These are phyloP conservation scores for Vaccinium macrocarpon DNA, from an alignment of 148 eudicot genomes.

Conservation along the genomic window DNA sequence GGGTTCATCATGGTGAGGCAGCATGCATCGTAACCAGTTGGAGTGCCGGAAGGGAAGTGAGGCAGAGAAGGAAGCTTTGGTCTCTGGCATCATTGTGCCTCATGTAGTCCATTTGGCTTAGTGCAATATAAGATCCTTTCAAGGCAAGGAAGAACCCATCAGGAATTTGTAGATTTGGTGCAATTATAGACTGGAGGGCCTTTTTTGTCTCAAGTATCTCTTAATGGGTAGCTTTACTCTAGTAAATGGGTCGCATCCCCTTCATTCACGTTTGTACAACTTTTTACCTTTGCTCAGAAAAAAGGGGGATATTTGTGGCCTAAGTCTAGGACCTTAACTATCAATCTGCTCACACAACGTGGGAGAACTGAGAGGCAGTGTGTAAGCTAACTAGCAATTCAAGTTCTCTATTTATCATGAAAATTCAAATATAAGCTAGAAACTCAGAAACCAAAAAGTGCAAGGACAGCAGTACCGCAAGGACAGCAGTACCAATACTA, in stretches of 20 bases:
- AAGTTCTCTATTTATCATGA: neutral
- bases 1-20: neutral
- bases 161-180: neutral
- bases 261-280: neutral
- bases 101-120: neutral
- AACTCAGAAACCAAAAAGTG: neutral
- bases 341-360: neutral
- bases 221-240: neutral
- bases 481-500: slow-evolving; percentile 2
- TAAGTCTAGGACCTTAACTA: neutral
- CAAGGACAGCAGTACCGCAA: neutral
- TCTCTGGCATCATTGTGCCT: neutral
- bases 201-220: neutral
- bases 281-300: neutral
- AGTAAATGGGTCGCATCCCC: neutral
- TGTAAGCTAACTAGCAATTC: neutral
- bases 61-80: neutral
- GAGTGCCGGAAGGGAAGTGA: neutral
- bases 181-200: neutral
- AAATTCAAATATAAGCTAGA: neutral
- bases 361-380: slow-evolving; percentile 1
- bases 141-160: neutral
- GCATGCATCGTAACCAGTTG: neutral
- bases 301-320: neutral
- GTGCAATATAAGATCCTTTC: neutral